Evolutionary conservation across 192 early-diverging fungal genomes (phyloP), one percentile per base, ranked within the genome.

Genomic region (Linnemannia schmuckeri): DNA sequence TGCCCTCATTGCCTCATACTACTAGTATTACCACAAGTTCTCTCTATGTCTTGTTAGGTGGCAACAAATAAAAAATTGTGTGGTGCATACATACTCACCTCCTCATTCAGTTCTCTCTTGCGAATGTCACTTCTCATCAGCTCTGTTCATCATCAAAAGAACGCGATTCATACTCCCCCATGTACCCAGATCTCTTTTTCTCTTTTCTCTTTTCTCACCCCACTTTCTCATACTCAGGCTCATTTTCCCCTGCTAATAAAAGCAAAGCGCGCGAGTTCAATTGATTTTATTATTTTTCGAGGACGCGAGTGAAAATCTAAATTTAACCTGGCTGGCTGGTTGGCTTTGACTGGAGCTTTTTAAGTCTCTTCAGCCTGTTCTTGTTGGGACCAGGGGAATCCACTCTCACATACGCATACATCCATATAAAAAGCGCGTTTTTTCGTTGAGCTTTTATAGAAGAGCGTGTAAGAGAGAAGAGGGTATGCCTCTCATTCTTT

Each of bases 221-320:
- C 61, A 66, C 61, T 33, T 33, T 66, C 61, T 33, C 61, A 7
- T 18, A 27, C 61, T 66, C 61, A 66, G 61, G 61, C 61, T 66
- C 61, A 33, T 52, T 52, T 52, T 66, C 27, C 61, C 30, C 27
- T 10, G 27, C 61, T 66, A 66, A 66, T 66, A 66, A 66, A 66
- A 66, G 61, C 61, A 66, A 66, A 66, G 61, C 61, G 61, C 61
- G 61, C 61, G 61, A 66, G 24, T 66, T 66, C 27, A 66, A 66
- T 66, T 66, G 61, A 66, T 66, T 61, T 66, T 30, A 66, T 35
- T 66, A 54, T 33, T 66, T 9, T 33, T 30, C 12, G 8, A 15
- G 13, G 27, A 66, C 61, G 61, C 61, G 61, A 66, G 61, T 18
- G 20, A 52, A 66, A 57, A 66, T 66, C 61, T 66, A 66, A 66